Percentiles rank a stretch among this genome's conserved stretches.
Conservation (phyloP, 1,139 yeast species). For the Lodderomyces beijingensis region DNA sequence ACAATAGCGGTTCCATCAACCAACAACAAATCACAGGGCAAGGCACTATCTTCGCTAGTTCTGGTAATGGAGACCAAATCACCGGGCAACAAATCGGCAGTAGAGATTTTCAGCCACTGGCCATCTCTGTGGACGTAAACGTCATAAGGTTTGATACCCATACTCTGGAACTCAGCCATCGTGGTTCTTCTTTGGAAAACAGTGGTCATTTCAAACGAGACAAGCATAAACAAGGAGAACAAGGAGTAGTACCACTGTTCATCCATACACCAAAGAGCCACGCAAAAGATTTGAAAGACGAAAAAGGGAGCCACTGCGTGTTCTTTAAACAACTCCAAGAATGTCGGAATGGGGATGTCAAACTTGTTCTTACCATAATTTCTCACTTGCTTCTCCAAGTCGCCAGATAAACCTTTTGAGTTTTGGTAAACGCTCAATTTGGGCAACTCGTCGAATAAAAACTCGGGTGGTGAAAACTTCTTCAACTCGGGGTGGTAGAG, state of each 20-base stretch:
- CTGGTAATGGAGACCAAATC: constrained; percentile 86
- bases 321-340: constrained; percentile 85
- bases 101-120: constrained; percentile 66
- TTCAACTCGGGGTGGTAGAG: constrained; percentile 53
- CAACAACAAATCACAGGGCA: constrained; percentile 92
- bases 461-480: constrained; percentile 77
- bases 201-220: constrained; percentile 90
- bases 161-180: constrained; percentile 89
- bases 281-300: constrained; percentile 93
- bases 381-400: constrained; percentile 51
- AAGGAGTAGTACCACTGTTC: constrained; percentile 96
- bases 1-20: constrained; percentile 89
- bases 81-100: constrained; percentile 83
- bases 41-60: constrained; percentile 84
- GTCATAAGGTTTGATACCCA: constrained; percentile 93
- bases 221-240: constrained; percentile 86
- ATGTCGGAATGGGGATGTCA: constrained; percentile 94
- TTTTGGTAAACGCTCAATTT: constrained; percentile 55
- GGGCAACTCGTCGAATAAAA: constrained; percentile 63
- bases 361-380: constrained; percentile 81
- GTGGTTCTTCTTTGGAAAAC: constrained; percentile 95
- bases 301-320: constrained; percentile 99
- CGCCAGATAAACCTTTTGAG: constrained; percentile 60
- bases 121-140: constrained; percentile 68
- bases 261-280: constrained; percentile 94